phyloP scores from a whole-genome alignment of 805 yeast species.

The Saccharomycopsis lassenensis region DNA sequence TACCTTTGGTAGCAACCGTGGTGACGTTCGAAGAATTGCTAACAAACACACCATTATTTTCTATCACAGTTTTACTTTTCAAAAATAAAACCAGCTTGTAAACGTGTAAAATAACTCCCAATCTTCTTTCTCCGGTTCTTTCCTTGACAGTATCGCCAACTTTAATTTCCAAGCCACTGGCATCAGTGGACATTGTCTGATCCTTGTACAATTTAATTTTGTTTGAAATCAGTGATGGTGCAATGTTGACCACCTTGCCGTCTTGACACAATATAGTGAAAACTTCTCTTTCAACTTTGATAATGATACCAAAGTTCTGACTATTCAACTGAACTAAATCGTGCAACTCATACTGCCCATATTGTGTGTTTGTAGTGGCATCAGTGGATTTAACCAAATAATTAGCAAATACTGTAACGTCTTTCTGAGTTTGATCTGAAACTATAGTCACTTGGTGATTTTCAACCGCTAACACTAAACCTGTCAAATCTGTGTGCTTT shows the following conservation, averaged over 20 bases:
- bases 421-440: constrained; percentile 80
- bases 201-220: constrained; percentile 55
- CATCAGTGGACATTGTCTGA: constrained; percentile 81
- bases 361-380: constrained; percentile 58
- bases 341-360: constrained; percentile 74
- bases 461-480: constrained; percentile 74
- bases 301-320: constrained; percentile 77
- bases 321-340: constrained; percentile 85
- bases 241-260: constrained; percentile 60
- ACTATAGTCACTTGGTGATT: constrained; percentile 83
- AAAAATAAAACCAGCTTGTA: constrained; percentile 72
- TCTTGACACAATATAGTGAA: constrained; percentile 73
- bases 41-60: constrained; percentile 87
- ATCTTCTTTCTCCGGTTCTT: constrained; percentile 69
- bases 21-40: constrained; percentile 64
- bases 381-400: constrained; percentile 89
- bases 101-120: constrained; percentile 80
- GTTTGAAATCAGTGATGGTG: constrained; percentile 75
- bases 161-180: constrained; percentile 70
- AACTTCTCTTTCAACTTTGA: constrained; percentile 80
- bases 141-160: constrained; percentile 94
- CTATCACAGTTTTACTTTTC: constrained; percentile 66
- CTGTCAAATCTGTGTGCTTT: constrained; percentile 86
- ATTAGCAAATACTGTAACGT: constrained; percentile 86
- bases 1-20: constrained; percentile 78